Percentiles rank a stretch among this genome's conserved stretches.
Conservation (phyloP, 345 rosid species). For the Gossypium rotundifolium region DNA sequence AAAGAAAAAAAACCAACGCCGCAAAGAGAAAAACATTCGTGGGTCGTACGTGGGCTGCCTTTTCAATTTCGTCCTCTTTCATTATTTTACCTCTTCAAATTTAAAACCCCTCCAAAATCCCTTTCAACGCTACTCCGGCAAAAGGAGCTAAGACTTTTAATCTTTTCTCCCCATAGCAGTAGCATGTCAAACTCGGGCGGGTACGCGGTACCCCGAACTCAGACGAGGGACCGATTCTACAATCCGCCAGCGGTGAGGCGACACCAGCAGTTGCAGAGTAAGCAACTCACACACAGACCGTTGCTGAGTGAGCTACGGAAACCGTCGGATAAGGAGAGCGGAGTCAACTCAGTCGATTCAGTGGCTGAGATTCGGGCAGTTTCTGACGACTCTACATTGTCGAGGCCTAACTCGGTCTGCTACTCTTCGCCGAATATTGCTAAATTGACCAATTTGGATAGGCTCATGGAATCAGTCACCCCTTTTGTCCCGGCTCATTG, state of each 20-base stretch:
- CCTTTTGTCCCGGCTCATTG: constrained; percentile 40
- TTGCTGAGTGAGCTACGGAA: constrained; percentile 22
- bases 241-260: constrained; percentile 36
- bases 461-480: constrained; percentile 45
- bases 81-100: neutral
- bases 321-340: constrained; percentile 10
- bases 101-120: constrained; percentile 18
- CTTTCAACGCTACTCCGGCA: neutral
- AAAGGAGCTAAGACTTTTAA: neutral
- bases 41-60: neutral
- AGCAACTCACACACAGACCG: neutral
- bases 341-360: constrained; percentile 16
- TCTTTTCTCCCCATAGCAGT: neutral
- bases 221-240: constrained; percentile 33
- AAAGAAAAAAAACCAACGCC: neutral
- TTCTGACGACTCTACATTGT: constrained; percentile 35
- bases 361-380: constrained; percentile 16
- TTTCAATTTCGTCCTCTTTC: neutral
- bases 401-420: constrained; percentile 24
- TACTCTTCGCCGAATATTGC: constrained; percentile 13
- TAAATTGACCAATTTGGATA: constrained; percentile 43
- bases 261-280: neutral
- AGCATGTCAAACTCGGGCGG: constrained; percentile 37
- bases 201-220: constrained; percentile 30
- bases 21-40: neutral